Base-by-base conservation (phyloP, 169 alveolate genomes). In the Plasmodium adleri region DNA sequence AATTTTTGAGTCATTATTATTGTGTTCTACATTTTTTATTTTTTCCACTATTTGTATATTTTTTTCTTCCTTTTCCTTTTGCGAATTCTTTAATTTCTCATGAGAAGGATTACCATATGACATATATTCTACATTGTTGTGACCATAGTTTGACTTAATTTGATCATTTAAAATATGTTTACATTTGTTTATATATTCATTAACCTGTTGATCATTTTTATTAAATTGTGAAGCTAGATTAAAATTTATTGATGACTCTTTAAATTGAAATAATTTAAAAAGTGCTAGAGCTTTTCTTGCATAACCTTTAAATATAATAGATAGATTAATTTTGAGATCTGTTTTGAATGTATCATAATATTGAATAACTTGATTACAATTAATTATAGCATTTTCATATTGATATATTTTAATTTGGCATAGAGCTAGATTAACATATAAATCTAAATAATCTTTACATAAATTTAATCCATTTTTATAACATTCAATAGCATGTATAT, bases 401-500 rank as follows among this genome's bases (percentile, higher is more conserved):
- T 50, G 50, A 68, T 56, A 52, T 24, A 72, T 80, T 67, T 80
- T 80, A 43, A 68, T 54, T 9, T 68, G 66, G 17, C 90, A 80
- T 24, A 80, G 43, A 22, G 90, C 85, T 49, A 80, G 8, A 62
- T 80, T 80, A 17, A 52, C 68, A 58, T 80, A 68, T 3, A 56
- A 2, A 7, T 66, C 80, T 54, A 80, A 47, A 17, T 70, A 80
- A 47, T 70, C 83, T 50, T 80, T 80, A 13, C 73, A 66, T n/a
- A 80, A 26, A 20, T 66, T 45, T 8, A 80, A 17, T 54, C 52
- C 80, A 59, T 80, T 22, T 13, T 80, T 52, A n/a, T 80, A 80
- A 39, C 85, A 80, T 3, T 80, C 83, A 17, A 80, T 54, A 2
- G 90, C 90, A 12, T 80, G 73, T 10, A 43, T 1, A 49, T 80